phyloP scores from a whole-genome alignment of 805 yeast genomes.

The Dipodascopsis uninucleata region DNA sequence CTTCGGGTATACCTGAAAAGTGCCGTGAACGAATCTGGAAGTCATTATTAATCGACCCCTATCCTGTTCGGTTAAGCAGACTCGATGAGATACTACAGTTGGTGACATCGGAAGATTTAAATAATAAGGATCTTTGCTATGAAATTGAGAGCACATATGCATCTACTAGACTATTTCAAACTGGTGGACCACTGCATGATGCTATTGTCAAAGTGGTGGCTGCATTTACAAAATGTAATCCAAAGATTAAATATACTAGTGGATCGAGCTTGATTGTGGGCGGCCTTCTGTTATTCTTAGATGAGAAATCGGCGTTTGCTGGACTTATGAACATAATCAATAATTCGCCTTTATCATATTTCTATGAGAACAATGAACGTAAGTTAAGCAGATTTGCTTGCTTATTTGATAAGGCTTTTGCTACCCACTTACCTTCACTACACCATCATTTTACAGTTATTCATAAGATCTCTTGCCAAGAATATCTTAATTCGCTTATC shows the following conservation, averaged over 20 bases:
- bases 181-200: constrained; percentile 36
- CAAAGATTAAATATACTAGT: constrained; percentile 34
- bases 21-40: constrained; percentile 52
- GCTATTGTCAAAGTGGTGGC: constrained; percentile 38
- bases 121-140: no score
- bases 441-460: constrained; percentile 47
- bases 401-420: constrained; percentile 49
- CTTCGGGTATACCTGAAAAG: constrained; percentile 47
- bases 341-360: constrained; percentile 32
- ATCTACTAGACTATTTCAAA: constrained; percentile 40
- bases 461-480: constrained; percentile 42
- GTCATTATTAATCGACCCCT: background rate
- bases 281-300: constrained; percentile 40
- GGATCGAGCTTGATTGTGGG: constrained; percentile 43
- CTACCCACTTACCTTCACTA: constrained; percentile 45
- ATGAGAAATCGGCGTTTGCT: constrained; percentile 40
- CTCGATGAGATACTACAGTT: no score
- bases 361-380: background rate
- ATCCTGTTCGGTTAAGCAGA: background rate
- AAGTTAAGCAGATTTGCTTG: constrained; percentile 40
- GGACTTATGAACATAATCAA: constrained; percentile 42
- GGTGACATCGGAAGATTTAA: no score
- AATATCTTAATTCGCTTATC: constrained; percentile 45
- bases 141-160: no score
- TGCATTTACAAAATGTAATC: constrained; percentile 34